phyloP scores from a whole-genome alignment of 1,284 basidiomycete species.

The Wallemia hederae region DNA sequence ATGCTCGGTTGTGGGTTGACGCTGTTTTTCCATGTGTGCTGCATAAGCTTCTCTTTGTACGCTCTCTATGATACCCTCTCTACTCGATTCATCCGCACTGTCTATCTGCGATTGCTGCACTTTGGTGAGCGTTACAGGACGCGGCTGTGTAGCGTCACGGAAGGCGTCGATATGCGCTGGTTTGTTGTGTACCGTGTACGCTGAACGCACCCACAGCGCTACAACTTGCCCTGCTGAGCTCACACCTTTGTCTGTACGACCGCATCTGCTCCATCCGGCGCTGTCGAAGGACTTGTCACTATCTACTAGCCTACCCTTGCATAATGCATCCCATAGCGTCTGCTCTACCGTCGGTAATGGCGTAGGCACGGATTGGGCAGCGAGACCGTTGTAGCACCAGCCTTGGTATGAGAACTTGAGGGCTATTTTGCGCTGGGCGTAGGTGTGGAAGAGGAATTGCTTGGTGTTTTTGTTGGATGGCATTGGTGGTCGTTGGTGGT shows the following conservation, averaged over 20 bases:
- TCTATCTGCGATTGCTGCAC: constrained; percentile 3
- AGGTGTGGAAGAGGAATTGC: constrained; percentile 31
- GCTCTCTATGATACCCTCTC: constrained; percentile 5
- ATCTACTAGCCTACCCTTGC: constrained; percentile 44
- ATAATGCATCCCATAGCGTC: constrained; percentile 53
- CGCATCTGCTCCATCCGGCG: constrained; percentile 70
- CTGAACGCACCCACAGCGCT: constrained; percentile 46
- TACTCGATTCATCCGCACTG: constrained; percentile 7
- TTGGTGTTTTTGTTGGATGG: constrained; percentile 5
- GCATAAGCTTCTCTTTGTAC: not conserved
- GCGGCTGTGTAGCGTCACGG: not conserved
- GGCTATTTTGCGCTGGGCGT: constrained; percentile 61
- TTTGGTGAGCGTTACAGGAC: constrained; percentile 2
- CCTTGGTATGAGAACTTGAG: constrained; percentile 78
- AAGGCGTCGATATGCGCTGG: constrained; percentile 4
- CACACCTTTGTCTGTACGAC: constrained; percentile 79
- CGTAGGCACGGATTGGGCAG: constrained; percentile 36
- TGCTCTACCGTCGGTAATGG: constrained; percentile 69
- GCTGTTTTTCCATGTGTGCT: not conserved
- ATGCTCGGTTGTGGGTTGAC: constrained; percentile 24
- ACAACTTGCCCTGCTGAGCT: constrained; percentile 84
- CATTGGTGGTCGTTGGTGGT: no score
- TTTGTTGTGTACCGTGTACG: constrained; percentile 6
- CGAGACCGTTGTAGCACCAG: constrained; percentile 68
- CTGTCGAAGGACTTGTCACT: constrained; percentile 41